Evolutionary conservation across 441 rosid species (phyloP), one percentile per base, ranked within the genome.

Genomic region (Pelargonium fulgidum): DNA sequence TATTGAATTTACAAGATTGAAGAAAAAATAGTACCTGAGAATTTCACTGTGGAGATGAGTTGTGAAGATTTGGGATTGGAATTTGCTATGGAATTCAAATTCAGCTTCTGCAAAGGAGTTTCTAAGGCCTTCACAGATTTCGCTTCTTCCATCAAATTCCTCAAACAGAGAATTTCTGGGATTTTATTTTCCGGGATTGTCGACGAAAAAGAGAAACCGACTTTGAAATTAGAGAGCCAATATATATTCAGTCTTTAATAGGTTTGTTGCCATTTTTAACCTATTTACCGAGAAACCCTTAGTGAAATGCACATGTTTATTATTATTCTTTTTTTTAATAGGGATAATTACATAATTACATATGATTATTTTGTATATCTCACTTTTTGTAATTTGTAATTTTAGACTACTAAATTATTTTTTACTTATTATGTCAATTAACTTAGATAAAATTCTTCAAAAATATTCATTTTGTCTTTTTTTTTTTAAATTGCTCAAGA

Each of bases 111-210:
- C 44, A 83, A 69, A 12, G 82, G 81, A 58, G 41, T 36, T 19
- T 78, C 47, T 7, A 84, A 48, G 48, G 79, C 71, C 63, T 78
- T 69, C 12, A 63, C 67, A 22, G 82, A 70, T 65, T 74, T 79
- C 33, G 66, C 70, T 7, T 72, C 72, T 77, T 81, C 91, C 92
- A 89, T 88, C 69, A 70, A 70, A 80, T 17, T 6, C 61, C 61
- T 14, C 61, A 54, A 16, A 54, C 61, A 54, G 61, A 54, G 19
- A 5, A 54, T 54, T 54, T 54, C 61, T 7, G 42, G 42, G 42
- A 39, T 54, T 54, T 16, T 54, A 14, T 14, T 16, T 54, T 54
- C 7, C 61, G 19, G 61, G 22, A 16, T 54, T 54, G 42, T 39
- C 42, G 42, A 39, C 7, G 61, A 54, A 4, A 54, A 6, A 16